Base-by-base conservation (phyloP, 139 green algal genomes). In the Tetraselmis striata region DNA sequence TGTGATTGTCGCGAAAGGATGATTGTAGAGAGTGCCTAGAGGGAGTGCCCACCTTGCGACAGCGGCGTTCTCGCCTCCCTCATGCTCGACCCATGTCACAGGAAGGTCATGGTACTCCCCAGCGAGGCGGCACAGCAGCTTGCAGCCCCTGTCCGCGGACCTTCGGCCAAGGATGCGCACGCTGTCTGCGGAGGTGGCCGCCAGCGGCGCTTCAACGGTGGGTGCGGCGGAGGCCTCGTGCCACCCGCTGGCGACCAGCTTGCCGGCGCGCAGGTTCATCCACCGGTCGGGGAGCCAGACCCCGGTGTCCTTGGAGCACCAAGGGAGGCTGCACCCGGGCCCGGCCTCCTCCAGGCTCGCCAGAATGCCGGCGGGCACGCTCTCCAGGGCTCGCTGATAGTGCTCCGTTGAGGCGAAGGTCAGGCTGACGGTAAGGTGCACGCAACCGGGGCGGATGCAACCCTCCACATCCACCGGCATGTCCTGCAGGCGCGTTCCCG, bases 371-470 rank as follows among this genome's bases (percentile, higher is more conserved):
- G 45, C 45, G 18, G 45, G 45, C 45, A 67, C 45, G 18, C 45
- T 67, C 11, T 67, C 11, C 45, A 67, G 18, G 11, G 45, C 45
- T 5, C 45, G 45, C 45, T 67, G 11, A 18, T 67, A 67, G 45
- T 67, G 45, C 45, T 67, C 11, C 45, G 11, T 67, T 5, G 45
- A 67, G 45, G 11, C 18, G 18, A 67, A 67, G 11, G 45, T 67
- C 45, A 67, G 45, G 30, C 76, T 28, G 29, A 86, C 28, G 0
- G 84, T 87, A 0, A 87, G 77, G 75, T 87, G 79, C 30, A 79
- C 45, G 76, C 84, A 87, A 28, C 84, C 84, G 0, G 83, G 78
- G 26, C 83, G 83, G 31, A 84, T 28, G 78, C 28, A 84, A 58
- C 83, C 79, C 76, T 86, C 78, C n/a, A 86, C 45, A 67, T 67